Base-by-base conservation (phyloP, 805 yeast species). In the Candida ovalis region DNA sequence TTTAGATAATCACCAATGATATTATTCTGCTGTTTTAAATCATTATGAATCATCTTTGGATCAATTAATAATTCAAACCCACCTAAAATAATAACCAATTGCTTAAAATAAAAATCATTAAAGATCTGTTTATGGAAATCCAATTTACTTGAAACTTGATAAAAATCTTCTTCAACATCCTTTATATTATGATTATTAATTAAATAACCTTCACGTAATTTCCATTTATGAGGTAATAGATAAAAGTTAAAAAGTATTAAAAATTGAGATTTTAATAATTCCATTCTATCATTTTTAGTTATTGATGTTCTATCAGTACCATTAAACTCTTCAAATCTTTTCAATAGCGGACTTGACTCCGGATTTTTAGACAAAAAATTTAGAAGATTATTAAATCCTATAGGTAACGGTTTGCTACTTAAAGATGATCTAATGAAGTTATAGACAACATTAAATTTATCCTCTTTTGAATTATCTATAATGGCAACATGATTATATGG, bases 401-500 rank as follows among this genome's bases (percentile, higher is more conserved):
- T 66, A 18, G 66, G 63, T 43, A 71, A 70, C 21, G 79, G 75
- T 27, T 75, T 68, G 49, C 84, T 73, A 13, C 87, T 76, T 52
- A 77, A 69, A 19, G 75, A 72, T 2, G 86, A 79, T 54, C 88
- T 69, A 42, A 78, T 67, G 45, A 79, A 76, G 70, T 81, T 78
- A 50, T 78, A 73, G 36, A 74, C 69, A 23, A 82, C 78, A 43
- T 67, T 66, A 49, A 68, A 73, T 45, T 72, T 73, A 51, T 76
- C 77, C 47, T 73, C 76, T 42, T 70, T 69, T 44, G 76, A 69
- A 70, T 79, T 78, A 49, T 77, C 74, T 37, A 75, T 67, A 32
- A 82, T 75, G 2, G 84, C 87, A 42, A 79, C 72, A 54, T 80
- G 82, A 54, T 80, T 80, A 55, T 78, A 78, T 25, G 81, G 84